Conservation (phyloP, 2,329 filamentous ascomycete genomes). For the Neospermospora avenae region DNA sequence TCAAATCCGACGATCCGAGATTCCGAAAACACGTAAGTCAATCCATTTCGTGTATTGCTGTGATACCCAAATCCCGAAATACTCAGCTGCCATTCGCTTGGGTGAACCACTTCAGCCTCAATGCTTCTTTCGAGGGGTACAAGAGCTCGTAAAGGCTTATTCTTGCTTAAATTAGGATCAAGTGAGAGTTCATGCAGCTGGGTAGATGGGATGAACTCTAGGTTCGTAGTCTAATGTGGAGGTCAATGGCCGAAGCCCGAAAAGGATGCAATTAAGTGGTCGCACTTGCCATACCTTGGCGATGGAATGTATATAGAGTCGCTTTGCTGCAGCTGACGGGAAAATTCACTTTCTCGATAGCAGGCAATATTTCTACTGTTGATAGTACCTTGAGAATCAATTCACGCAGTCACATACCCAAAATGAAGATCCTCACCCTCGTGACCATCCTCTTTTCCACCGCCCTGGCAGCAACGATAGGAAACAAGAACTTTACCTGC, state of each 20-base stretch:
- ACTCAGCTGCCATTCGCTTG: background rate
- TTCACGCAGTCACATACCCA: background rate
- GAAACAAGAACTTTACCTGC: background rate
- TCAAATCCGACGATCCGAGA: background rate
- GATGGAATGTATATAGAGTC: background rate
- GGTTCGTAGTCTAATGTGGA: background rate
- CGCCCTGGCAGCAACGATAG: background rate
- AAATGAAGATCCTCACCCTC: background rate
- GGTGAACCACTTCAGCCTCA: background rate
- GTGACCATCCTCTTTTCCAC: background rate
- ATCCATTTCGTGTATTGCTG: background rate
- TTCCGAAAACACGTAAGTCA: background rate
- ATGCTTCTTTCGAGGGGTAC: background rate
- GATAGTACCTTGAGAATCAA: too few relatives aligned
- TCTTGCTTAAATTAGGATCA: background rate
- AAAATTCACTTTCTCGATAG: background rate
- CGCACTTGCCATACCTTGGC: background rate
- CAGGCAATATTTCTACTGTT: too few relatives aligned
- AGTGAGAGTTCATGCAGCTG: background rate
- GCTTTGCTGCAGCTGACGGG: too few relatives aligned
- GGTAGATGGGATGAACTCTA: background rate
- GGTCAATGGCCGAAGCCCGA: background rate
- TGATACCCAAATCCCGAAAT: background rate
- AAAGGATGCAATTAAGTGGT: background rate
- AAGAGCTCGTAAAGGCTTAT: conserved; percentile 4